Percentiles rank a stretch among this genome's conserved stretches.
Conservation (phyloP, 2,329 filamentous ascomycete species). For the Hypoxylon sp. region DNA sequence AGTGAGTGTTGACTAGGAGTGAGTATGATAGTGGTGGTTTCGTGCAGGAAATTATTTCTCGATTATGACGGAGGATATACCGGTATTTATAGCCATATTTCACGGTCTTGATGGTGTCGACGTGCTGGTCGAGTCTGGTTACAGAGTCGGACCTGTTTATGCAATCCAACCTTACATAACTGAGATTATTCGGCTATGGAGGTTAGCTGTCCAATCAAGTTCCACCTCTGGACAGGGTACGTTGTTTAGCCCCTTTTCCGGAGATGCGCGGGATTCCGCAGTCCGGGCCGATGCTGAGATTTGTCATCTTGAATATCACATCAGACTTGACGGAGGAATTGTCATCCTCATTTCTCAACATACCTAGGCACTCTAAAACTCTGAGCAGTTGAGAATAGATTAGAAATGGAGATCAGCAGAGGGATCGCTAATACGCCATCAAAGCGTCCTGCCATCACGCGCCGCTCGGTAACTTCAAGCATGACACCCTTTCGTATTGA, state of each 20-base stretch:
- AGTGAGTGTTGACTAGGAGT: no score
- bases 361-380: slow-evolving; percentile 5
- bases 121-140: not conserved
- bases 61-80: not conserved
- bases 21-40: no score
- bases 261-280: slow-evolving; percentile 37
- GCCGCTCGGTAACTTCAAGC: slow-evolving; percentile 37
- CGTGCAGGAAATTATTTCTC: no score
- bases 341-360: not conserved
- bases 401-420: slow-evolving; percentile 29
- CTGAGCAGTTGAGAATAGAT: no score
- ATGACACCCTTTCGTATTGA: no score
- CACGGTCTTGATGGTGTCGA: not conserved
- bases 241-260: slow-evolving; percentile 5
- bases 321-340: not conserved
- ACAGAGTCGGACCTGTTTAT: no score
- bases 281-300: not conserved
- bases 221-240: no score
- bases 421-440: slow-evolving; percentile 6
- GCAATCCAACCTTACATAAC: not conserved
- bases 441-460: slow-evolving; percentile 33
- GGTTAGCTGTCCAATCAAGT: slow-evolving; percentile 2
- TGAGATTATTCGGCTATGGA: no score
- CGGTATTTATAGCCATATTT: slow-evolving; percentile 4
- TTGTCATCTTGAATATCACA: slow-evolving; percentile 1